Base-by-base conservation (phyloP, 768 basidiomycete genomes). In the Boletus vermiculosoides region DNA sequence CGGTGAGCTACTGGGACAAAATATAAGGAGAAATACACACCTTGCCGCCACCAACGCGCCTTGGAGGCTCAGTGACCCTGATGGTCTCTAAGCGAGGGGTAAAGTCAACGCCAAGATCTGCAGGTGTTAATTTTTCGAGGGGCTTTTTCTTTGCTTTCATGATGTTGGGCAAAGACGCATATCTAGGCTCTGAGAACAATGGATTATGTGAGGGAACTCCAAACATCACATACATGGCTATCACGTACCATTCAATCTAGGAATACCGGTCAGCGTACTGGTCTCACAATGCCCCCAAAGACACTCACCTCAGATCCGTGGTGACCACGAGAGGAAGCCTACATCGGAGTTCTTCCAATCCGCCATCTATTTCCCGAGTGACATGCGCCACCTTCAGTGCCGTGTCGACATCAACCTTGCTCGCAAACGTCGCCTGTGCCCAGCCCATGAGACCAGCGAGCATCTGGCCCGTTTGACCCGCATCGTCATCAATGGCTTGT, bases 121-220 rank as follows among this genome's bases (percentile, higher is more conserved):
- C 77, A 1, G 93, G 79, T 16, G 83, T 83, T 50, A 97, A 66
- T 68, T 91, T 94, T 74, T 95, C 87, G 42, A 98, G 74, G 15
- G 90, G 87, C 77, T 99, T 99, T 82, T 98, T 99, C 82, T 98
- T 98, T n/a, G 97, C 97, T 74, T 96, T 95, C 92, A 96, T 96
- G 73, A 96, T 96, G 64, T 93, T 94, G 4, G 94, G 93, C 57
- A 99, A 73, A n/a, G 95, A 94, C 0, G 97, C 97, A 67, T 97
- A 99, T 63, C 96, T 88, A 0, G 96, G 96, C 72, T 96, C 95
- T 94, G 67, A 18, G 47, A 52, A 52, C 42, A 40, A 50, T 56
- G 11, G 13, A 15, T 25, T 41, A n/a, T 31, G 22, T 50, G 15
- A 55, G 34, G 22, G 22, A 37, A 42, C 42, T 4, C 31, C 10